phyloP scores from a whole-genome alignment of 192 early-diverging fungal genomes.

The Backusella tuberculispora region DNA sequence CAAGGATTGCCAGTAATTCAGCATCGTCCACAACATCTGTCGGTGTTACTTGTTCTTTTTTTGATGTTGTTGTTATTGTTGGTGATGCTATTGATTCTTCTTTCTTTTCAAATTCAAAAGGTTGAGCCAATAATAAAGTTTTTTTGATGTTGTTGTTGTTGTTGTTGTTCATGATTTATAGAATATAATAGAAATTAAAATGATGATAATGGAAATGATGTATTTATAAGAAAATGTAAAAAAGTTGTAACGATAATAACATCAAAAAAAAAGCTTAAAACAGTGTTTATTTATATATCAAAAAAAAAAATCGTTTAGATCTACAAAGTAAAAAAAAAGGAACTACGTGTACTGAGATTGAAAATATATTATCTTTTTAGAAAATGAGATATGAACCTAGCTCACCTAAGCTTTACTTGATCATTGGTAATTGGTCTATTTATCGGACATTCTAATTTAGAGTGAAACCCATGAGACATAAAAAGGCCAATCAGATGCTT shows the following conservation, averaged over 20 bases:
- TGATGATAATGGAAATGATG: not conserved
- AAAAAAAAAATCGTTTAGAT: not conserved
- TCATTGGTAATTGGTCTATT: conserved; percentile 6
- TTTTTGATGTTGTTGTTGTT: conserved; percentile 1
- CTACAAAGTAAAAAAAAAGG: not conserved
- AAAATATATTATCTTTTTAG: not conserved
- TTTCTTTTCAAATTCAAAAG: conserved; percentile 12
- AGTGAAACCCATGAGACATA: conserved; percentile 7
- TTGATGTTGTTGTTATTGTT: not conserved
- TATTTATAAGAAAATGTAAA: not conserved
- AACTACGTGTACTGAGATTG: not conserved
- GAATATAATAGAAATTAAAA: not conserved
- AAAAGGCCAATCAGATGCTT: not conserved
- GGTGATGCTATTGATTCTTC: not conserved
- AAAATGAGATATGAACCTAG: not conserved
- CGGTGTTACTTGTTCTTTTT: conserved; percentile 10
- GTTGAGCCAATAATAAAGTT: not conserved
- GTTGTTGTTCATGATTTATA: not conserved
- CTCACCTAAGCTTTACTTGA: not conserved
- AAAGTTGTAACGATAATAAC: not conserved
- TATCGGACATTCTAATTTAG: conserved; percentile 5
- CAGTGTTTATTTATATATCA: conserved; percentile 15
- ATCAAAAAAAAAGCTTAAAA: conserved; percentile 14
- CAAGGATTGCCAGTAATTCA: conserved; percentile 33
- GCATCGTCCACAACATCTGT: conserved; percentile 28